Evolutionary conservation across 1,284 basidiomycete species (phyloP), one percentile per base, ranked within the genome.

Genomic region (Sanghuangporus sanghuang): DNA sequence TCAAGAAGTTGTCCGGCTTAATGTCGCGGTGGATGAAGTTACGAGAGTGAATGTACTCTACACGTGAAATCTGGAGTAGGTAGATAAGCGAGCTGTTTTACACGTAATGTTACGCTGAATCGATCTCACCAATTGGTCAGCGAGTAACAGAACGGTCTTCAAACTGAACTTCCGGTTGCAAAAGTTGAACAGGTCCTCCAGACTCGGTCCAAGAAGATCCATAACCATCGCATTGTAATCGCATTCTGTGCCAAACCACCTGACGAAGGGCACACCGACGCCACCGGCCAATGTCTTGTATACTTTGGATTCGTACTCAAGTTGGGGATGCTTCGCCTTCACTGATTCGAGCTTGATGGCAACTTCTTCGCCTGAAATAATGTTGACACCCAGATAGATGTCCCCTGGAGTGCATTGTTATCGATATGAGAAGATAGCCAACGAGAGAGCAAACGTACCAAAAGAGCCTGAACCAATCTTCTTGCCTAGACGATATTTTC

Each of bases 1-100:
- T 98, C 72, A 99, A 80, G 83, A 99, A 98, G 81, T 99, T 99
- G 84, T 99, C 96, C 57, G 97, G 97, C 79, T 99, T 99, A 85
- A 99, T 96, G 74, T 99, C 97, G 69, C 96, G 95, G 77, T 99
- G 97, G 69, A 99, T 98, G 77, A 99, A 99, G 82, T 99, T 99
- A 74, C 96, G 93, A 21, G 96, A 98, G 80, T 99, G 97, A 70
- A 98, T 95, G 81, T 98, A 98, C 77, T 99, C 96, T 74, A 99
- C 94, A 68, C 96, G 94, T 55, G 96, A 98, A 73, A 99, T 96
- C 95, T 97, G 71, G 39, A 16, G 23, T 7, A 53, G 27, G 65
- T n/a, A 57, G 42, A 52, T 5, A 67, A 63, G 60, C 64, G 63
- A 44, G 21, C 61, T 27, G 23, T 11, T 7, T 3, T 11, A 27